Base-by-base conservation (phyloP, 208 protist species). In the Wallacemonas sp. region DNA sequence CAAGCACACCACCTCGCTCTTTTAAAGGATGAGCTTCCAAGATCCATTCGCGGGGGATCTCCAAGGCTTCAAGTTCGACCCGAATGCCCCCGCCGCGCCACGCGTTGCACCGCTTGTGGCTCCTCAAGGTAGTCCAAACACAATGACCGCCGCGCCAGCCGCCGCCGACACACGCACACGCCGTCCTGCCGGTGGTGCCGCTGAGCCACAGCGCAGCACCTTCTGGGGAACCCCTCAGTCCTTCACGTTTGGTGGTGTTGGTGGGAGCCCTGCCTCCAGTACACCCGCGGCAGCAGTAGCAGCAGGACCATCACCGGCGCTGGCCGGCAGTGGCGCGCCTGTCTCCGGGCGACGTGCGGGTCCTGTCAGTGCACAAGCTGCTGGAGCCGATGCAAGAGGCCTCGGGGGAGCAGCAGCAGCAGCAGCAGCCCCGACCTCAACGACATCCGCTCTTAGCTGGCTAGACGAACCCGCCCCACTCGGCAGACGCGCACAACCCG, bases 31-130 rank as follows among this genome's bases (percentile, higher is more conserved):
- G 85, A 86, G 79, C 66, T 67, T 91, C 45, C 68, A 91, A 22
- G 81, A 91, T 47, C 85, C 76, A 21, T 91, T 84, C 68, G 80
- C 85, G 11, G 69, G 75, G 75, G 81, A 91, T 53, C 71, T 88
- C 31, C 68, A 62, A 14, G 68, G 68, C 21, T 72, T 86, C 49
- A 58, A 70, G 26, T 38, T 71, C 11, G n/a, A 58, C 28, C 47
- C 47, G 12, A 54, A 58, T 22, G 51, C 51, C 3, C 51, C 51
- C 17, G 26, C 51, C 26, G 6, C 61, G 46, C 36, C 9, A 41
- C 6, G 9, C 6, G 36, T 6, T 41, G 36, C 36, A 6, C 6
- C 36, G 36, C 6, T 6, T 14, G 36, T 14, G 36, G 9, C 36
- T 41, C 36, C n/a, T n/a, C n/a, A n/a, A n/a, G n/a, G n/a, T n/a